Conservation (phyloP, 305 asterid genomes). For the Solanum aculeatissimum region DNA sequence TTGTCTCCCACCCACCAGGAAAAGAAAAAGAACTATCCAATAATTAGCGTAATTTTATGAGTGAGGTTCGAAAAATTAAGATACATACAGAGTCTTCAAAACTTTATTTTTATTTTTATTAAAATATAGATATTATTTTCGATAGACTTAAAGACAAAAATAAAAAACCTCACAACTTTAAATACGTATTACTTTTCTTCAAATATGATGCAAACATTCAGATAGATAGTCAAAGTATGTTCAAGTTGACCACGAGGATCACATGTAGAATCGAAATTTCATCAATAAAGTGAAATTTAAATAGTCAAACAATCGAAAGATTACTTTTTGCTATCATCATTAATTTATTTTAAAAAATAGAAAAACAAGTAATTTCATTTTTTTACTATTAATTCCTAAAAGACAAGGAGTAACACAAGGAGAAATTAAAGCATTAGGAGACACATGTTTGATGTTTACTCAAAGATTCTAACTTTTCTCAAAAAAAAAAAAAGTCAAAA, state of each 20-base stretch:
- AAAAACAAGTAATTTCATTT: too few relatives aligned
- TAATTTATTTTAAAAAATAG: neutral
- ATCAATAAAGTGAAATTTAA: neutral
- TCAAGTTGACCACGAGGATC: too few relatives aligned
- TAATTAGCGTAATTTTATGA: neutral
- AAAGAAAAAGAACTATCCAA: neutral
- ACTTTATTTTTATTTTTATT: fast-evolving
- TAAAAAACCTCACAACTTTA: neutral
- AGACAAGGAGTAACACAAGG: neutral
- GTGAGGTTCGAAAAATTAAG: fast-evolving
- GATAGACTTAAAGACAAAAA: neutral
- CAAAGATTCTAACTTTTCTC: neutral
- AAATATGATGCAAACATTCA: too few relatives aligned
- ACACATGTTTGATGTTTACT: neutral
- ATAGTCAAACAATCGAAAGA: neutral
- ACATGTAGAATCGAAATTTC: neutral
- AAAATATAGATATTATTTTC: fast-evolving
- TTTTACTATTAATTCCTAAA: neutral
- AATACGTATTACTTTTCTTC: too few relatives aligned
- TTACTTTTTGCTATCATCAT: neutral
- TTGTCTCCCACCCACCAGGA: neutral
- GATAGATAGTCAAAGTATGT: too few relatives aligned
- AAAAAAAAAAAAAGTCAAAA: neutral
- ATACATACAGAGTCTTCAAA: too few relatives aligned
- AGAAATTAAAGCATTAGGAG: neutral